These are phyloP conservation scores for Naganishia sp. DNA, from an alignment of 1,284 basidiomycete genomes.

Conservation along the genomic window DNA sequence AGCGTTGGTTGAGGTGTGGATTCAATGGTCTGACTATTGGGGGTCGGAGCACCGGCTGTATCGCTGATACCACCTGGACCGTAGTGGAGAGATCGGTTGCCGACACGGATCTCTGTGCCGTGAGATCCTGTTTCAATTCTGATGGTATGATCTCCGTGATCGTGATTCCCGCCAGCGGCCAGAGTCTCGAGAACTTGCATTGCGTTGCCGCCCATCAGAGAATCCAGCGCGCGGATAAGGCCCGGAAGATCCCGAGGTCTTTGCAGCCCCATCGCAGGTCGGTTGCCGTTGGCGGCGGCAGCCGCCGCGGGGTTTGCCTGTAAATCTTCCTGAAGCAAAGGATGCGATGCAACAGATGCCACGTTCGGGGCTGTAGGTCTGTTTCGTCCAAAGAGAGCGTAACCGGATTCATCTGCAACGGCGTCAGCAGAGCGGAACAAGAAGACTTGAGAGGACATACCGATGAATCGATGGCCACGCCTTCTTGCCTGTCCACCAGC, in stretches of 20 bases:
- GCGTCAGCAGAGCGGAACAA: not conserved
- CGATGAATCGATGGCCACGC: constrained; percentile 25
- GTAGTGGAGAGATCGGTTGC: constrained; percentile 17
- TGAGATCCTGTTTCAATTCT: constrained; percentile 26
- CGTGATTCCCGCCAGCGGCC: constrained; percentile 19
- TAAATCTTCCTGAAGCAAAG: constrained; percentile 29
- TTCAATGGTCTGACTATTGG: constrained; percentile 43
- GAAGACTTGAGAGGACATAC: not conserved
- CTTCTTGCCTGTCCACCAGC: constrained; percentile 14
- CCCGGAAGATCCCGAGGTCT: constrained; percentile 23
- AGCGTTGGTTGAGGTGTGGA: constrained; percentile 71
- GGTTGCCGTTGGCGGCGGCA: not conserved
- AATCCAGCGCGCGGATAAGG: constrained; percentile 35
- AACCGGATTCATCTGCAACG: constrained; percentile 18
- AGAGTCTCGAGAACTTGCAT: constrained; percentile 36
- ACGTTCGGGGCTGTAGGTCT: constrained; percentile 6
- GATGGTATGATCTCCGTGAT: constrained; percentile 30
- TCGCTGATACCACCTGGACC: constrained; percentile 16
- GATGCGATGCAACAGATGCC: constrained; percentile 30
- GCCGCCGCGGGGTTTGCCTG: not conserved
- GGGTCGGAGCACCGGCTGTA: not conserved
- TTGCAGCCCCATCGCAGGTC: not conserved
- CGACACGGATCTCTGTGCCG: constrained; percentile 24
- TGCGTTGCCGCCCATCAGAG: constrained; percentile 36
- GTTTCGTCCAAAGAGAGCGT: constrained; percentile 25